Conservation (phyloP, 31 red algal genomes). For the Asparagopsis taxiformis region DNA sequence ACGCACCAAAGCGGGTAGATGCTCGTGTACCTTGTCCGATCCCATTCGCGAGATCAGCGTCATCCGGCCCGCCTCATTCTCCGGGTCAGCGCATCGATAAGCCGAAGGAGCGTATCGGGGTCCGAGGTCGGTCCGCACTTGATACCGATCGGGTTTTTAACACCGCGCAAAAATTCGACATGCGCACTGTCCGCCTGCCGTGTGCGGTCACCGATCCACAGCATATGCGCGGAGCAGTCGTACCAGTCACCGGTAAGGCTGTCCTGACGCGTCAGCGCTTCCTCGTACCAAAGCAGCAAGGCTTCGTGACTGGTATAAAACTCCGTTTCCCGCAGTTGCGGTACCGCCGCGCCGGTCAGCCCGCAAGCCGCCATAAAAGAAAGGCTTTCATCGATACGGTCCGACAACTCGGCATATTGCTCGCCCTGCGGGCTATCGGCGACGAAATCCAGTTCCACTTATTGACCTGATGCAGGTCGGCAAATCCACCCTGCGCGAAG, state of each 20-base stretch:
- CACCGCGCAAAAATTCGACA: conserved; percentile 88
- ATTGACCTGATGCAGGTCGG: no score
- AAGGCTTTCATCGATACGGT: conserved; percentile 75
- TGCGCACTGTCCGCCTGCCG: conserved; percentile 87
- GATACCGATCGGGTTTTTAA: conserved; percentile 84
- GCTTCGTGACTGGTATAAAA: conserved; percentile 84
- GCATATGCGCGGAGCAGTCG: conserved; percentile 69
- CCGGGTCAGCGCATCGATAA: conserved; percentile 73
- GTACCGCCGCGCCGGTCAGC: conserved; percentile 34
- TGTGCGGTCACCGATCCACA: conserved; percentile 93
- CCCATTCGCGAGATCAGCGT: conserved; percentile 89
- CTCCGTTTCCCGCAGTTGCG: conserved; percentile 65
- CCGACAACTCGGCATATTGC: conserved; percentile 40
- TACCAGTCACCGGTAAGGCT: conserved; percentile 18
- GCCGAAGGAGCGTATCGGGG: conserved; percentile 48
- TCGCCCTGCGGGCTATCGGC: conserved; percentile 29
- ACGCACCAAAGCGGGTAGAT: conserved; percentile 72
- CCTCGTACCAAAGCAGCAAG: conserved; percentile 74
- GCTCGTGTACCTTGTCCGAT: conserved; percentile 46
- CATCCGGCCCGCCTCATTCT: conserved; percentile 75
- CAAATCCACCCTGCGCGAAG: no score
- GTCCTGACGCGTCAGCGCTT: conserved; percentile 56
- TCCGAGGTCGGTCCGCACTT: conserved; percentile 57
- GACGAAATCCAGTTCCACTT: conserved; percentile 68
- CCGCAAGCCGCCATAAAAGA: conserved; percentile 67